A percentile compares a stretch with the other conserved stretches of the same genome.
Conservation (phyloP, 192 early-diverging fungal species). For the Coemansia sp. region DNA sequence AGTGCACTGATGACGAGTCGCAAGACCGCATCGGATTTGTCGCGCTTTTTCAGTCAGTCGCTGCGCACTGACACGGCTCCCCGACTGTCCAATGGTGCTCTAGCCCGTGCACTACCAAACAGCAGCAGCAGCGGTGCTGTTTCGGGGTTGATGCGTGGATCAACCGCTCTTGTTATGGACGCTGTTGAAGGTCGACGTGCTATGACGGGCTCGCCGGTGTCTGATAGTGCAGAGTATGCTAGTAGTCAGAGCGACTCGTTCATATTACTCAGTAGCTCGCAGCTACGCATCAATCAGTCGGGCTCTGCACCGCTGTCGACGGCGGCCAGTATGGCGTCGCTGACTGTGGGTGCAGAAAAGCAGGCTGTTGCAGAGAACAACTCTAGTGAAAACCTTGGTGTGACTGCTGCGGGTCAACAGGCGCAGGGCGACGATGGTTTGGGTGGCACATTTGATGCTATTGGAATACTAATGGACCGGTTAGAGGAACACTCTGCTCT, state of each 20-base stretch:
- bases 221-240: background rate
- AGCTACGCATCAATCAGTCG: too few species aligned
- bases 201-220: background rate
- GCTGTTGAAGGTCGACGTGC: background rate
- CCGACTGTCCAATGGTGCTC: conserved; percentile 7
- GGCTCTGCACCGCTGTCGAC: conserved; percentile 9
- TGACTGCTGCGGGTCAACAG: background rate
- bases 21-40: conserved; percentile 8
- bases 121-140: background rate
- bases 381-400: background rate
- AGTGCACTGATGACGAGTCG: background rate
- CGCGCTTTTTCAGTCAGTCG: conserved; percentile 27
- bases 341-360: background rate
- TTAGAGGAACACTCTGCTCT: conserved; percentile 71
- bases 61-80: conserved; percentile 29
- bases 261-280: conserved; percentile 42
- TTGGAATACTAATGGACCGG: conserved; percentile 70
- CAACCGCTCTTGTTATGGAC: conserved; percentile 28
- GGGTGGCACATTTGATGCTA: conserved; percentile 26
- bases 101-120: background rate
- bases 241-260: conserved; percentile 45
- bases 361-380: background rate
- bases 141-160: conserved; percentile 22
- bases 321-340: background rate
- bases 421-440: conserved; percentile 16